Evolutionary conservation across 2,329 filamentous ascomycete genomes (phyloP).

Genomic region (Onygenales sp.): DNA sequence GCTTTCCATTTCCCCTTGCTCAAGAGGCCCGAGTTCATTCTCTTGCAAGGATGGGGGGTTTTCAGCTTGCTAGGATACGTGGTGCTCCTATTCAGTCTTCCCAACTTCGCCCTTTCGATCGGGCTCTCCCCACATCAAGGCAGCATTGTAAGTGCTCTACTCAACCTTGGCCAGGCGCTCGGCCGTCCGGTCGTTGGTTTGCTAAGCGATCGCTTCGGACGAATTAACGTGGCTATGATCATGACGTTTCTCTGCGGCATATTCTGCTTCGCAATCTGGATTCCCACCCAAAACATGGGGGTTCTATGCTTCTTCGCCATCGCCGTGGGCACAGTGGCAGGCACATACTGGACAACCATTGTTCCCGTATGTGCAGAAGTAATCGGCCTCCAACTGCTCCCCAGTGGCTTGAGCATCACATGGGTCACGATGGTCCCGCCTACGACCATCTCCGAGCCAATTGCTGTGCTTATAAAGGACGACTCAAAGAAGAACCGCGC

Average conservation of each 20-base stretch:
- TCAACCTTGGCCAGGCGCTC: constrained; percentile 53
- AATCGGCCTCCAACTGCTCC: constrained; percentile 49
- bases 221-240: constrained; percentile 52
- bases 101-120: constrained; percentile 51
- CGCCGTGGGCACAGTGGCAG: constrained; percentile 48
- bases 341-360: constrained; percentile 51
- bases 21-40: constrained; percentile 44
- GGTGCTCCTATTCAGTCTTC: constrained; percentile 53
- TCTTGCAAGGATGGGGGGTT: constrained; percentile 50
- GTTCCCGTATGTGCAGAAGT: constrained; percentile 53
- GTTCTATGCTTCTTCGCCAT: constrained; percentile 52
- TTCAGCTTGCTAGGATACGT: constrained; percentile 58
- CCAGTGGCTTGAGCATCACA: constrained; percentile 47
- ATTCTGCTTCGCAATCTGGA: constrained; percentile 54
- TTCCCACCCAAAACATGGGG: constrained; percentile 48
- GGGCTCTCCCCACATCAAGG: constrained; percentile 52
- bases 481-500: constrained; percentile 16
- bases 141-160: constrained; percentile 49
- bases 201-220: constrained; percentile 50
- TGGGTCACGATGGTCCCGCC: constrained; percentile 51
- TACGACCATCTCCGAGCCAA: constrained; percentile 41
- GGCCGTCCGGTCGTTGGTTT: constrained; percentile 53
- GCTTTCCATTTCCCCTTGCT: constrained; percentile 47
- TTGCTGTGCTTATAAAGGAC: constrained; percentile 50
- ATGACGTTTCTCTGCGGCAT: constrained; percentile 48